Base-by-base conservation (phyloP, 148 eudicot genomes). In the Salicornia ramosissima region DNA sequence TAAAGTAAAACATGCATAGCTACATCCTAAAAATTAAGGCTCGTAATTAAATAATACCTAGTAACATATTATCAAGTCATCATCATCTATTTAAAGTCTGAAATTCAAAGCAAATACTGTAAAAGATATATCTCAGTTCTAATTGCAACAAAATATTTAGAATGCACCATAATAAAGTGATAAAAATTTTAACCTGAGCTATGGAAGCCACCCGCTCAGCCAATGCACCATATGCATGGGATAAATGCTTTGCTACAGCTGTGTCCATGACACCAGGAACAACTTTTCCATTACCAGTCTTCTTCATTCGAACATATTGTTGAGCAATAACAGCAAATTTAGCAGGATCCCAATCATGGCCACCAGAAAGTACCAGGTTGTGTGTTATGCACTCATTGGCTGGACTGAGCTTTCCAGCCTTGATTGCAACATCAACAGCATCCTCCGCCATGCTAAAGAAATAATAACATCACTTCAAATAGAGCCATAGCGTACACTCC, bases 221-320 rank as follows among this genome's bases (percentile, higher is more conserved):
- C 76, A 85, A 36, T 71, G 87, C 82, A 67, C 98, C 98, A 74
- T 93, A 93, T 39, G 98, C 87, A 67, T 75, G 96, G 36, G 98
- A 88, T 72, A 93, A 78, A 87, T 93, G 97, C 79, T 88, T 93
- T 31, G 98, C 97, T 39, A 84, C 81, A 78, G 95, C 84, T 42
- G 96, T 93, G 81, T 93, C 97, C 98, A 93, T 93, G 62, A 79
- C 83, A 74, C 90, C 96, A 39, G 96, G 96, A 75, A 87, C 90
- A 59, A 88, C 84, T 84, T 82, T 80, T 13, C 98, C 96, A 57
- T 85, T 78, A 65, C 84, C 36, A 30, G 88, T 66, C 78, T 56
- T 84, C 78, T 93, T 93, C 92, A 83, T 85, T 63, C 98, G 90
- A 69, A 85, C 80, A 74, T 88, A 90, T 70, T 90, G 96, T 74